These are phyloP conservation scores for Syzygium malaccense DNA, from an alignment of 441 rosid species.

Conservation along the genomic window DNA sequence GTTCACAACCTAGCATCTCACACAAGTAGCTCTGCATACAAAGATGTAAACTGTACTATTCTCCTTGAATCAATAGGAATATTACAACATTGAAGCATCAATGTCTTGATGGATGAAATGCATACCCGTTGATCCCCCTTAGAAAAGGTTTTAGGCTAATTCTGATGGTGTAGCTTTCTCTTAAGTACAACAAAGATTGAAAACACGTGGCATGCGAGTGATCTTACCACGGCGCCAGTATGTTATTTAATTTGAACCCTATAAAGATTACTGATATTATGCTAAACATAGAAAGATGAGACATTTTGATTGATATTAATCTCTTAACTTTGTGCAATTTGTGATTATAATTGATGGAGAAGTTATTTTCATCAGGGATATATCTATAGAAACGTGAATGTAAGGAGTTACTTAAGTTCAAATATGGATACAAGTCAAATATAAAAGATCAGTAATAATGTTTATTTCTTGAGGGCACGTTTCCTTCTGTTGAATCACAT, in stretches of 20 bases:
- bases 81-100: background rate
- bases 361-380: background rate
- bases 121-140: background rate
- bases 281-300: background rate
- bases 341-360: background rate
- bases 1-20: background rate
- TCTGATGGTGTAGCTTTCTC: background rate
- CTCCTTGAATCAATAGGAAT: background rate
- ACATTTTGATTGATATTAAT: background rate
- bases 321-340: background rate
- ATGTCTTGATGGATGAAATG: background rate
- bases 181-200: background rate
- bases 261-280: background rate
- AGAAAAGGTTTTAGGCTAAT: background rate
- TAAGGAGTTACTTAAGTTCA: too few species aligned
- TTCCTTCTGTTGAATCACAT: background rate
- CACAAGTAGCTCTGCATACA: background rate
- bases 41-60: background rate
- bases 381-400: background rate
- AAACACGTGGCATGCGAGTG: background rate
- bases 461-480: background rate
- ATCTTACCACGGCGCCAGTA: background rate
- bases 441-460: background rate
- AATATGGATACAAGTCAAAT: too few species aligned
- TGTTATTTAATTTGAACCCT: background rate